Evolutionary conservation across 202 grass and related monocot species (phyloP), one percentile per base, ranked within the genome.

Genomic region (Cymbopogon flexuosus): DNA sequence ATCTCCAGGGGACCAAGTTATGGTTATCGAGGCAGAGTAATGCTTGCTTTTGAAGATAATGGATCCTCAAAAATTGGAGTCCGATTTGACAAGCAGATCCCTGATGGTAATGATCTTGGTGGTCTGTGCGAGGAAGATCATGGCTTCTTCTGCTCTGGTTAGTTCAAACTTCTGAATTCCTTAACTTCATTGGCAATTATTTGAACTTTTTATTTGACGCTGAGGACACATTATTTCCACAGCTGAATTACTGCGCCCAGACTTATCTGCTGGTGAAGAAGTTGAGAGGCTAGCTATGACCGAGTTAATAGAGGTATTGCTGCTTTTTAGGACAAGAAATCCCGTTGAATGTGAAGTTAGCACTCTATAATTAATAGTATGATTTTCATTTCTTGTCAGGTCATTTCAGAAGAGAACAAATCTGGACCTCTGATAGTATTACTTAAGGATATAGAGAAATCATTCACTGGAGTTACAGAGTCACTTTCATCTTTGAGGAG

Each of bases 11-110:
- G 96, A 16, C 96, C 96, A 67, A 93, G 68, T 90, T 87, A 76
- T 65, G 96, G 96, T 70, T 96, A 90, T 62, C 89, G 92, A 85
- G 96, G 96, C 37, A 96, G 24, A 78, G 96, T 99, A 49, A 84
- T 99, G 84, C 96, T 99, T 88, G 80, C 96, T 71, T 99, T 96
- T 83, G 92, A 99, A 87, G 88, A 96, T 76, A 99, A 99, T 79
- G 96, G 90, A 60, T 93, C 88, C 14, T 99, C 96, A 8, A 99
- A 99, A 89, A 83, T 99, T 83, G 96, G 96, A 75, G 90, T 99
- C 64, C 80, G 96, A 65, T 99, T 99, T 64, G 96, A 99, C 83
- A 96, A 96, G 84, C 90, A 90, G 57, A 85, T 99, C 54, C 90
- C 77, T 85, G 90, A 99, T 77, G 96, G 96, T 75, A 99, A 91